Base-by-base conservation (phyloP, 306 rosid species). In the Castanospermum australe region DNA sequence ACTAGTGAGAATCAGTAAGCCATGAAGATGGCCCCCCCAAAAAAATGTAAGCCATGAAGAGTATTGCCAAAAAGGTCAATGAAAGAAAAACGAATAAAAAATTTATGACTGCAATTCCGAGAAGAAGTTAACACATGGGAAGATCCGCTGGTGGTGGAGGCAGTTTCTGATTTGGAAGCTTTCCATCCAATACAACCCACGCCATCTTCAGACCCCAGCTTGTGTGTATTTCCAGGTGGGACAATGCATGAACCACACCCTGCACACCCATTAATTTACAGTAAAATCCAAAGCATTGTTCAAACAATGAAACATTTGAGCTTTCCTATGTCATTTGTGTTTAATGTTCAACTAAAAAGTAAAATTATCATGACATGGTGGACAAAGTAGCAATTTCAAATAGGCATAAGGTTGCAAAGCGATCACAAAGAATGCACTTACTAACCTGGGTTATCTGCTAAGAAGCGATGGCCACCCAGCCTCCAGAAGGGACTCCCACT, bases 221-320 rank as follows among this genome's bases (percentile, higher is more conserved):
- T 1, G 87, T 84, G 60, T 87, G 90, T 20, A 87, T 38, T 54
- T 87, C 89, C 68, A 83, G 51, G 50, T 83, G 89, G n/a, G n/a
- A 62, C 89, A 86, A 81, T 86, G 89, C 89, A 86, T 87, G 59
- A 87, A 82, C 90, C 90, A 87, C 11, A 87, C 88, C 90, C 90
- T 84, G 60, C 32, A 9, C 50, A 22, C 60, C 15, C n/a, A n/a
- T n/a, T 42, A 18, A 18, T 24, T 21, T 28, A 12, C n/a, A 12
- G 50, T 48, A n/a, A 48, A 48, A 48, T n/a, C 7, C 20, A n/a
- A 13, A 47, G 7, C 10, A n/a, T 13, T 35, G 32, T n/a, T n/a
- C n/a, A 39, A 30, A 32, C n/a, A 15, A 15, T 5, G 8, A 4
- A 4, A 45, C 2, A 1, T 4, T 6, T 18, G 1, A 7, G 12